A percentile compares a stretch with the other conserved stretches of the same genome.
Evolutionary conservation across 2,329 filamentous ascomycete genomes (phyloP).

Genomic region (Macrophomina pseudophaseolina): DNA sequence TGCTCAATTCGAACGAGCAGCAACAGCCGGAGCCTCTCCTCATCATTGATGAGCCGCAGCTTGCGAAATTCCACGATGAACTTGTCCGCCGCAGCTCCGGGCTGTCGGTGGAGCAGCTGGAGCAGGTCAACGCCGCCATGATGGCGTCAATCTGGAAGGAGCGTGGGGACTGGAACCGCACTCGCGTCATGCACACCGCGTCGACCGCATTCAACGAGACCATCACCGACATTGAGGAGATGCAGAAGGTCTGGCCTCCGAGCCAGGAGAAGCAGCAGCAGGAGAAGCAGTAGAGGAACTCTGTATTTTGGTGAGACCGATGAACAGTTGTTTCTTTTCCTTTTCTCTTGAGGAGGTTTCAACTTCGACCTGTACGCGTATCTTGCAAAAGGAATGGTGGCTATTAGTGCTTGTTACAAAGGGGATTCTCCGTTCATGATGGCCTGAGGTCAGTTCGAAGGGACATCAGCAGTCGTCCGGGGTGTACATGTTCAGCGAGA

Average conservation of each 20-base stretch:
- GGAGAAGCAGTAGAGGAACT: not conserved
- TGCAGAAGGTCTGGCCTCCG: constrained; percentile 50
- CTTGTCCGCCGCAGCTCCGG: constrained; percentile 73
- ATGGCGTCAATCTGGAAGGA: constrained; percentile 90
- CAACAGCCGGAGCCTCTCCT: constrained; percentile 36
- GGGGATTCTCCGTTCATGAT: too few relatives aligned
- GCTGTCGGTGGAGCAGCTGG: constrained; percentile 88
- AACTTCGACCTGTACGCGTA: too few relatives aligned
- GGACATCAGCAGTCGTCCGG: too few relatives aligned
- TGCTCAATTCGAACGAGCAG: constrained; percentile 47
- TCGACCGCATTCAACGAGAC: constrained; percentile 76
- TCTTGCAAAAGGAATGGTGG: too few relatives aligned
- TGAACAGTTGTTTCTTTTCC: too few relatives aligned
- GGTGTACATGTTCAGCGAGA: too few relatives aligned
- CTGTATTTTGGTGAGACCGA: too few relatives aligned
- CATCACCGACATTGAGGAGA: constrained; percentile 69
- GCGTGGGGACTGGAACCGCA: constrained; percentile 82
- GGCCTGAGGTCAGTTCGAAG: too few relatives aligned
- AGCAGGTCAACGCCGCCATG: constrained; percentile 87
- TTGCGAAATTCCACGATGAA: constrained; percentile 64
- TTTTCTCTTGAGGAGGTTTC: too few relatives aligned
- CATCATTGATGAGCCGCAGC: constrained; percentile 56
- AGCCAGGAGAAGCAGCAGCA: constrained; percentile 44
- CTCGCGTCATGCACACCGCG: constrained; percentile 69
- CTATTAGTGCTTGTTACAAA: too few relatives aligned